Evolutionary conservation across 768 basidiomycete genomes (phyloP).

Genomic region (Rickenella mellea): DNA sequence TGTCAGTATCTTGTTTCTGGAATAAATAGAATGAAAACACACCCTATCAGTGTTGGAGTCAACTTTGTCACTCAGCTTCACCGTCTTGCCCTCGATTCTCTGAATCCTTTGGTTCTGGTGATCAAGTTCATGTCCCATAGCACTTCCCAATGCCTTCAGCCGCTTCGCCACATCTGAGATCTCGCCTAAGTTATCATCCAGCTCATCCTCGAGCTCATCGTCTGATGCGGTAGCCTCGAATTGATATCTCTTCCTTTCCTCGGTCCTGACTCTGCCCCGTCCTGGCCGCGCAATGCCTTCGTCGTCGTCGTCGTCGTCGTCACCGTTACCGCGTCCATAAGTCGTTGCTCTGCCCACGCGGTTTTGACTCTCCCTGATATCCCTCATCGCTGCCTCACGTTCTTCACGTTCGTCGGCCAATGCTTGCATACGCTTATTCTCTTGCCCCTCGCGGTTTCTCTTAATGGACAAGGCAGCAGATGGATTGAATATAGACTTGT

Average conservation of each 20-base stretch:
- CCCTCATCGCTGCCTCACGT: slow-evolving; percentile 76
- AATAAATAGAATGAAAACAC: slow-evolving; percentile 14
- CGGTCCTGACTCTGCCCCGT: slow-evolving; percentile 40
- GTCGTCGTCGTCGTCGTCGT: slow-evolving; percentile 29
- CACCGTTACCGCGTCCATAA: slow-evolving; percentile 39
- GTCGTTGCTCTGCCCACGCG: slow-evolving; percentile 69
- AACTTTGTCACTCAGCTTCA: slow-evolving; percentile 62
- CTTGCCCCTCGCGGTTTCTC: slow-evolving; percentile 78
- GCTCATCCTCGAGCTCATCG: slow-evolving; percentile 89
- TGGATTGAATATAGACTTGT: slow-evolving; percentile 90
- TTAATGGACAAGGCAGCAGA: slow-evolving; percentile 92
- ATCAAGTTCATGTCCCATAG: slow-evolving; percentile 85
- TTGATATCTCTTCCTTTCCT: slow-evolving; percentile 76
- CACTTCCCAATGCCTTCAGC: slow-evolving; percentile 67
- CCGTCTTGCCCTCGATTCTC: slow-evolving; percentile 71
- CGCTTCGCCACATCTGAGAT: slow-evolving; percentile 68
- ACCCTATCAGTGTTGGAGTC: slow-evolving; percentile 79
- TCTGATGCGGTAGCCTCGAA: slow-evolving; percentile 88
- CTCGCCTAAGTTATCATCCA: slow-evolving; percentile 88
- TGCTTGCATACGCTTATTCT: slow-evolving; percentile 72
- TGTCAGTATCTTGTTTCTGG: neutral
- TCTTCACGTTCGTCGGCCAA: slow-evolving; percentile 82
- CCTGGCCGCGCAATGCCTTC: slow-evolving; percentile 25
- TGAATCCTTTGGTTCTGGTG: slow-evolving; percentile 76
- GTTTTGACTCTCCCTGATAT: slow-evolving; percentile 80